A percentile compares a stretch with the other conserved stretches of the same genome.
phyloP scores from a whole-genome alignment of 2,329 filamentous ascomycete genomes.

The Neocatenulostroma microsporum region DNA sequence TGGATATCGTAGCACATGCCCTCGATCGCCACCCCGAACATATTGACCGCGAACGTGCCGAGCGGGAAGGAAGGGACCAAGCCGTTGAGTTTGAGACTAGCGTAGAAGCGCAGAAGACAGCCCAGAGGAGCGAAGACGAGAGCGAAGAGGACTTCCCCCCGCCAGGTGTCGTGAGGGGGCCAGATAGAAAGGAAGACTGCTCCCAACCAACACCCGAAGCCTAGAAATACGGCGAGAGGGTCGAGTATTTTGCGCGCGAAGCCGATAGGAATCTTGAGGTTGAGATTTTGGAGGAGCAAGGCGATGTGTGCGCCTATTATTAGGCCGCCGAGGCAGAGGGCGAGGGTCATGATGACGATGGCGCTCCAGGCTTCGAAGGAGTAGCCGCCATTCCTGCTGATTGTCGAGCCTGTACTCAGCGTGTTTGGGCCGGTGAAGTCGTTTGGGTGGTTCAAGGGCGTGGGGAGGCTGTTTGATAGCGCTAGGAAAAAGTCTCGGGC shows the following conservation, averaged over 20 bases:
- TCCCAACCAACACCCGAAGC: conserved; percentile 68
- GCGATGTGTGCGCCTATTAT: conserved; percentile 69
- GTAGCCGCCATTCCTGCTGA: conserved; percentile 61
- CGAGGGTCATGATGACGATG: conserved; percentile 64
- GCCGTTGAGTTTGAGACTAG: conserved; percentile 63
- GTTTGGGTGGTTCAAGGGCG: conserved; percentile 39
- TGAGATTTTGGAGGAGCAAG: conserved; percentile 49
- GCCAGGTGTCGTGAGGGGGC: conserved; percentile 65
- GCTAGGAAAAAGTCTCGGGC: conserved; percentile 73
- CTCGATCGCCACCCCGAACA: conserved; percentile 65
- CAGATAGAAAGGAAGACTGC: conserved; percentile 64
- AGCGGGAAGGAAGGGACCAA: conserved; percentile 63
- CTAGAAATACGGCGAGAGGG: conserved; percentile 55
- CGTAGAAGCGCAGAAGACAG: conserved; percentile 66
- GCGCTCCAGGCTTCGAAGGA: conserved; percentile 75
- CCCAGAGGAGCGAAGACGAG: conserved; percentile 77
- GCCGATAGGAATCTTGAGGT: conserved; percentile 53
- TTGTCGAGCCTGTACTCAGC: conserved; percentile 23
- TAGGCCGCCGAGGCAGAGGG: conserved; percentile 62
- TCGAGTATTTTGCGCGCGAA: conserved; percentile 57
- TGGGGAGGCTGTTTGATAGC: conserved; percentile 63
- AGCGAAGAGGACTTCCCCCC: conserved; percentile 65
- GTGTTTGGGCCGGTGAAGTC: conserved; percentile 14
- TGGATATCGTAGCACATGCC: conserved; percentile 74
- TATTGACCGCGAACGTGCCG: conserved; percentile 77